Evolutionary conservation across 2,329 filamentous ascomycete species (phyloP).

Genomic region (Teratosphaeria gauchensis): DNA sequence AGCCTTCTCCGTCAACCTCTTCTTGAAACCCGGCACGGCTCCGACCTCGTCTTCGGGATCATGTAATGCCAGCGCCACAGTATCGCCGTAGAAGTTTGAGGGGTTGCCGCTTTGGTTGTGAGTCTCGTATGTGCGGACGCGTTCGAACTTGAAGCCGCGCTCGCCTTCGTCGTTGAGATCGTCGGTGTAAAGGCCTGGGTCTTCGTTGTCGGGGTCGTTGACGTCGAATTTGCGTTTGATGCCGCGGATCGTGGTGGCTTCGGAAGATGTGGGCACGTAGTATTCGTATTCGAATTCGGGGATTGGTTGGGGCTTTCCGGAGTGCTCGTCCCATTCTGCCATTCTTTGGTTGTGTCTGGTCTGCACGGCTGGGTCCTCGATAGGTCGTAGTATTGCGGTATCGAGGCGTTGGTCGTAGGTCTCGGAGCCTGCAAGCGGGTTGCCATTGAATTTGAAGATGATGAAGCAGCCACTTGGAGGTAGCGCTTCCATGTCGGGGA

Average conservation of each 20-base stretch:
- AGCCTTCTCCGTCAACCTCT: conserved; percentile 35
- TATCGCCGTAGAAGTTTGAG: conserved; percentile 45
- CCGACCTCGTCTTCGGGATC: conserved; percentile 33
- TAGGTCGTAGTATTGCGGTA: conserved; percentile 47
- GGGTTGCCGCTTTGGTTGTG: conserved; percentile 42
- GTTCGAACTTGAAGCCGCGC: conserved; percentile 45
- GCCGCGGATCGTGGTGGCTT: conserved; percentile 36
- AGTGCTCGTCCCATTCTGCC: conserved; percentile 39
- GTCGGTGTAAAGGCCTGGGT: conserved; percentile 42
- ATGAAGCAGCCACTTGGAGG: conserved; percentile 51
- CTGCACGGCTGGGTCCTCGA: conserved; percentile 37
- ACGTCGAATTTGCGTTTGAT: conserved; percentile 49
- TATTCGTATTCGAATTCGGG: conserved; percentile 51
- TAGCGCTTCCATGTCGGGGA: conserved; percentile 52
- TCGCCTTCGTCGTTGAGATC: conserved; percentile 26
- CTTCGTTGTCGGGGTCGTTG: conserved; percentile 44
- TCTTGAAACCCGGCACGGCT: conserved; percentile 25
- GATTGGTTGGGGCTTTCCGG: conserved; percentile 41
- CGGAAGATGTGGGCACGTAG: conserved; percentile 40
- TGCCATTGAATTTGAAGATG: conserved; percentile 51
- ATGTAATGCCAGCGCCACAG: conserved; percentile 48
- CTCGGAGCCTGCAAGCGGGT: conserved; percentile 42
- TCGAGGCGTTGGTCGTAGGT: conserved; percentile 52
- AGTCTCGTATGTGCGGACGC: conserved; percentile 52
- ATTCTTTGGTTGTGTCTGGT: conserved; percentile 41